Base-by-base conservation (phyloP, 768 basidiomycete species). In the Auriscalpium microsporum region DNA sequence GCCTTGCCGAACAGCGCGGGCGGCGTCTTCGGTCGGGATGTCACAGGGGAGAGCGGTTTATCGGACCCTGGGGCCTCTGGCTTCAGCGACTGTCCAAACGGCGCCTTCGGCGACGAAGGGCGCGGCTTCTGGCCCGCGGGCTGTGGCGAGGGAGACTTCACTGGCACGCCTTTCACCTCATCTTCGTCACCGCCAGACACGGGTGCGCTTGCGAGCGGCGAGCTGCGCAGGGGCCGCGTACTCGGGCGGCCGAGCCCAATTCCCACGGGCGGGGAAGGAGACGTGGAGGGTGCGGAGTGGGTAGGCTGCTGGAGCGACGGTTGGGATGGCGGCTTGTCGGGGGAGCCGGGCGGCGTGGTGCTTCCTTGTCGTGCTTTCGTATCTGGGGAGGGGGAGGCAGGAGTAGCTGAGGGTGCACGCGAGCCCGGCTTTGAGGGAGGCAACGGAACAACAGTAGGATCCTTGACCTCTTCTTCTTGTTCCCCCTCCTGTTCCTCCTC, bases 151-250 rank as follows among this genome's bases (percentile, higher is more conserved):
- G 35, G 46, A 28, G 50, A 19, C 45, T 37, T 17, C 40, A n/a
- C 44, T 16, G 44, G 48, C 37, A 60, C 37, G 69, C 67, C 16
- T 68, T 61, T 54, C 16, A 52, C 68, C 10, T 72, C 74, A 36
- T 76, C 75, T 11, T 71, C 72, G 9, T 79, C 79, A 14, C 78
- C 77, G 62, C 72, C 56, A 23, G 60, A 58, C 73, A 79, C 54
- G 71, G 71, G 52, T 6, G 75, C 72, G 55, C 68, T 81, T 4
- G 88, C 83, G 49, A 90, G 72, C 1, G 89, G 89, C 3, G 89
- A 90, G 60, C 89, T 90, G n/a, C 86, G 81, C 3, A 75, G 68
- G 0, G 87, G 87, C 8, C 83, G 79, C 8, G 86, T 77, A 48
- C 78, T 83, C 1, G 81, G 81, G 40, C 85, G 75, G 17, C 82